Base-by-base conservation (phyloP, 345 rosid genomes). In the Citrus glauca region DNA sequence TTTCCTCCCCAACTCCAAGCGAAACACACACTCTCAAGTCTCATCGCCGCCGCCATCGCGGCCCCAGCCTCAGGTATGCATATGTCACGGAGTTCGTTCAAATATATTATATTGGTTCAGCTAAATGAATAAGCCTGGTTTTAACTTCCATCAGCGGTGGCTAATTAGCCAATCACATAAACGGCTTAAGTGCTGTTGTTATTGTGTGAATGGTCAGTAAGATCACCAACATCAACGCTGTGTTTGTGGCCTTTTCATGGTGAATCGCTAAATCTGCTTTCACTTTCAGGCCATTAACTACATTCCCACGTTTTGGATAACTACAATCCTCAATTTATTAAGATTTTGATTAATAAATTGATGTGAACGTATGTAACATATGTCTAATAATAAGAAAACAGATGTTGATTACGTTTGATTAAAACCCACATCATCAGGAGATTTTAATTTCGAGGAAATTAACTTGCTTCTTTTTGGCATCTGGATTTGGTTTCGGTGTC, bases 151-250 rank as follows among this genome's bases (percentile, higher is more conserved):
- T 63, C 10, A 24, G 50, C 25, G 90, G 91, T 84, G 86, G 83
- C 84, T 69, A 84, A 79, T 87, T 89, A 88, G 85, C 88, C 88
- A 82, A 19, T 87, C 86, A 66, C 87, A 81, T 81, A 59, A 77
- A 77, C 73, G 71, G 84, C 78, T 38, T 8, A 66, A 53, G 9
- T 72, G 87, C 82, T 67, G 38, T 25, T 81, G 60, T 66, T 72
- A 40, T 82, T 85, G 76, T 88, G 88, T 87, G 89, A 90, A 83
- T 86, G 91, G 91, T 88, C 90, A 85, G 91, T 90, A 69, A 84
- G 87, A 86, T 25, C 86, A 85, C 89, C 91, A 7, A 87, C 50
- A 88, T 10, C 64, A 81, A 28, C 60, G 17, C 38, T 70, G 7
- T 79, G 64, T 69, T 83, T 61, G 37, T 81, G 84, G 78, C 74